Percentiles rank a stretch among this genome's conserved stretches.
Evolutionary conservation across 805 yeast species (phyloP).

Genomic region (Debaryomyces tyrocola): DNA sequence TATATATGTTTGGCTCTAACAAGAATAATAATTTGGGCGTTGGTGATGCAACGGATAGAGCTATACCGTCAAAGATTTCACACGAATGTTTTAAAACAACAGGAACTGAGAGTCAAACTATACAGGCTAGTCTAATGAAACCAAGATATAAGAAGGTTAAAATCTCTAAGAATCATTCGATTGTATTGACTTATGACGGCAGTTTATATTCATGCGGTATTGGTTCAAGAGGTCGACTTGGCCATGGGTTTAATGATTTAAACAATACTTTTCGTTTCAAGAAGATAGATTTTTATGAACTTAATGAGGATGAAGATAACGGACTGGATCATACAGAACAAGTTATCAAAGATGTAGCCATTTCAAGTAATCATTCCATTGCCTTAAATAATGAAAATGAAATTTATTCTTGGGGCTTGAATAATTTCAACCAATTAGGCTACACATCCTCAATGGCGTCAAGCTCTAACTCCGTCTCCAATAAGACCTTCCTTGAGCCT

Average conservation of each 20-base stretch:
- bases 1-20: constrained; percentile 64
- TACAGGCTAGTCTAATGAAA: constrained; percentile 18
- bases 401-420: constrained; percentile 81
- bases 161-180: constrained; percentile 67
- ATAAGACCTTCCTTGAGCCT: constrained; percentile 23
- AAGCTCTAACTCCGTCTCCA: constrained; percentile 9
- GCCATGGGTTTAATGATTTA: constrained; percentile 45
- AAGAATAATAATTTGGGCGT: constrained; percentile 63
- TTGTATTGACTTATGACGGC: constrained; percentile 56
- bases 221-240: constrained; percentile 71
- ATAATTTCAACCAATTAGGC: constrained; percentile 68
- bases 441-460: constrained; percentile 15
- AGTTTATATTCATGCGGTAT: constrained; percentile 63
- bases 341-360: constrained; percentile 35
- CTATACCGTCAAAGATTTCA: constrained; percentile 40
- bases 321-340: constrained; percentile 9
- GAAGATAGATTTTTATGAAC: constrained; percentile 36
- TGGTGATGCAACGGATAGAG: constrained; percentile 55
- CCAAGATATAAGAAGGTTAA: constrained; percentile 49
- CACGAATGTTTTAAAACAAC: constrained; percentile 23
- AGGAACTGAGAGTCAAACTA: constrained; percentile 2
- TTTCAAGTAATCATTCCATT: constrained; percentile 69
- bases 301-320: constrained; percentile 8
- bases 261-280: constrained; percentile 44
- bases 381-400: constrained; percentile 52